These are phyloP conservation scores for Nicotiana tabacum DNA, from an alignment of 257 asterid species.

Conservation along the genomic window DNA sequence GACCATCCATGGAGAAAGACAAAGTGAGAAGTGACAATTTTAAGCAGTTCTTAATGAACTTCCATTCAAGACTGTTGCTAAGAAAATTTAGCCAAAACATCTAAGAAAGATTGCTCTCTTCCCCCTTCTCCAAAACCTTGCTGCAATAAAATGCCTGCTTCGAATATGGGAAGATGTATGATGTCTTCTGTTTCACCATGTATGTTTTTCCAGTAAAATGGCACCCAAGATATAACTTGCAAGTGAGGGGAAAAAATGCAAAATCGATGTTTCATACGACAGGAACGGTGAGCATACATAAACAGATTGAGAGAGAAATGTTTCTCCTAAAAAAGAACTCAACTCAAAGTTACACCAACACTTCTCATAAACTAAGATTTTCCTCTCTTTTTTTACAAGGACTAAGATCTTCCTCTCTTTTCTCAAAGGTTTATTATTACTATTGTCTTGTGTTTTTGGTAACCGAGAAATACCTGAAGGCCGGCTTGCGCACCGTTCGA, in stretches of 20 bases:
- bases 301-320: neutral
- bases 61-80: neutral
- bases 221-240: neutral
- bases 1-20: neutral
- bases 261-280: neutral
- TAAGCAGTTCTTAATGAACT: neutral
- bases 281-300: neutral
- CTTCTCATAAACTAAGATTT: neutral
- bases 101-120: neutral
- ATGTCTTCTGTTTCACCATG: conserved; percentile 1
- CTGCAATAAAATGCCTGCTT: neutral
- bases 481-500: neutral
- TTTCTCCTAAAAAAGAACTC: neutral
- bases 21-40: neutral
- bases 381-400: too few species aligned
- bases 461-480: neutral
- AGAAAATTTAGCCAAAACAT: neutral
- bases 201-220: neutral
- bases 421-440: too few species aligned
- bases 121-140: neutral
- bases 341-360: neutral
- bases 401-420: too few species aligned
- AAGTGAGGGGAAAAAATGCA: neutral
- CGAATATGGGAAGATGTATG: neutral
- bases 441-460: too few species aligned